Evolutionary conservation across 371 early-diverging fungal genomes (phyloP), one percentile per base, ranked within the genome.

Genomic region (Phascolomyces articulosus): DNA sequence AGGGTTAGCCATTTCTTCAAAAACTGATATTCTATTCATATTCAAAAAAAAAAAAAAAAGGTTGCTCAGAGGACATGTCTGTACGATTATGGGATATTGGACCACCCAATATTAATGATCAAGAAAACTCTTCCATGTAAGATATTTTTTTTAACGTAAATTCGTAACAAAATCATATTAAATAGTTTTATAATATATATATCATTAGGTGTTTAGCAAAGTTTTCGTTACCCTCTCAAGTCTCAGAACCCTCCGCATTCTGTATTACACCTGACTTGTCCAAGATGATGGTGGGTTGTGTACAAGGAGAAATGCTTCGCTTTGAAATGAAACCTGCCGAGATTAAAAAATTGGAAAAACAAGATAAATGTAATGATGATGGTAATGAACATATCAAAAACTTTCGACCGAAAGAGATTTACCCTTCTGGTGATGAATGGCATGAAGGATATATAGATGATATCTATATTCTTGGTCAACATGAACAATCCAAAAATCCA

Each of bases 11-110:
- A 31, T 31, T 31, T 31, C 31, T 31, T 31, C 31, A 31, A 6
- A 6, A 6, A 31, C 9, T 31, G 31, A 31, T 11, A 11, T 9
- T 34, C 9, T 31, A 34, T 34, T 11, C 2, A 34, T 34, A 9
- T 34, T 34, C 11, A 34, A 34, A 34, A 31, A 6, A 31, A 6
- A 31, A 6, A 34, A 9, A 34, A 1, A 34, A 1, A 85, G 86
- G 82, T 64, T 81, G 80, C 0, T 86, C 86, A 3, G 69, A 68
- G 2, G 87, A 87, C 62, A 75, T 75, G 47, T 75, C 83, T 10
- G 74, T 80, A 3, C 76, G 85, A n/a, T 65, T 87, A 47, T 87
- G 87, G 87, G 85, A 86, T 63, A 85, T 87, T 48, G 87, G 86
- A 7, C 67, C 77, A n/a, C 70, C 79, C 1, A 51, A 65, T 26